phyloP scores from a whole-genome alignment of 2,329 filamentous ascomycete genomes.

The Fusarium sp. region DNA sequence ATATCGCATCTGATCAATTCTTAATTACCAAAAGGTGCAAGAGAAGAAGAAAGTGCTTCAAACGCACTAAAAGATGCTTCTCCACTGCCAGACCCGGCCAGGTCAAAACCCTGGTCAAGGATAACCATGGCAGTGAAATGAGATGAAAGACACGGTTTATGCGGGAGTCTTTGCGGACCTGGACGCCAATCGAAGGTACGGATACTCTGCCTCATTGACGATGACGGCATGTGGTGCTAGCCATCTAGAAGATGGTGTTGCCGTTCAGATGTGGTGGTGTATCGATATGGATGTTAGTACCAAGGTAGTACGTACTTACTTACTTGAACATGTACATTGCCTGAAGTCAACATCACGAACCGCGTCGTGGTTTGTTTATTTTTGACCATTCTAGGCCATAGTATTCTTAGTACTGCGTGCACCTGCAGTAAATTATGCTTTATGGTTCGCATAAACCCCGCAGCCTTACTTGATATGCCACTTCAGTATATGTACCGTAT shows the following conservation, averaged over 20 bases:
- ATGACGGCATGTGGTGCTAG: conserved; percentile 33
- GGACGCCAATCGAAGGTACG: neutral
- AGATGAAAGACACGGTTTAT: conserved; percentile 29
- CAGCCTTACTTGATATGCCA: conserved; percentile 18
- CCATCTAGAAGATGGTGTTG: neutral
- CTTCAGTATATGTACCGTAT: neutral
- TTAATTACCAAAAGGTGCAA: conserved; percentile 4
- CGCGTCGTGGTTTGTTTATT: conserved; percentile 24
- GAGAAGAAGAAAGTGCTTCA: conserved; percentile 5
- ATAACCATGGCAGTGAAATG: conserved; percentile 39
- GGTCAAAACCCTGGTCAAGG: conserved; percentile 25
- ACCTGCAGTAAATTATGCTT: conserved; percentile 14
- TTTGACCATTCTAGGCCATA: conserved; percentile 10
- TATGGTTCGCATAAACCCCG: conserved; percentile 26
- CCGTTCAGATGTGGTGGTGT: neutral
- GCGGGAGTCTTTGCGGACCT: conserved; percentile 31
- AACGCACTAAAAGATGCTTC: conserved; percentile 1
- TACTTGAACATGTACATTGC: neutral
- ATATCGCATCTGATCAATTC: conserved; percentile 9
- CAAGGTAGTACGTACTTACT: too few species aligned
- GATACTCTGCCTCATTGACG: neutral
- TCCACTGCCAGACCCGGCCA: conserved; percentile 1
- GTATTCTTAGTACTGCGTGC: conserved; percentile 8
- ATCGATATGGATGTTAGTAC: neutral
- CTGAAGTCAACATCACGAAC: conserved; percentile 28